phyloP scores from a whole-genome alignment of 202 grass and related monocot genomes.

The Miscanthus sacchariflorus region DNA sequence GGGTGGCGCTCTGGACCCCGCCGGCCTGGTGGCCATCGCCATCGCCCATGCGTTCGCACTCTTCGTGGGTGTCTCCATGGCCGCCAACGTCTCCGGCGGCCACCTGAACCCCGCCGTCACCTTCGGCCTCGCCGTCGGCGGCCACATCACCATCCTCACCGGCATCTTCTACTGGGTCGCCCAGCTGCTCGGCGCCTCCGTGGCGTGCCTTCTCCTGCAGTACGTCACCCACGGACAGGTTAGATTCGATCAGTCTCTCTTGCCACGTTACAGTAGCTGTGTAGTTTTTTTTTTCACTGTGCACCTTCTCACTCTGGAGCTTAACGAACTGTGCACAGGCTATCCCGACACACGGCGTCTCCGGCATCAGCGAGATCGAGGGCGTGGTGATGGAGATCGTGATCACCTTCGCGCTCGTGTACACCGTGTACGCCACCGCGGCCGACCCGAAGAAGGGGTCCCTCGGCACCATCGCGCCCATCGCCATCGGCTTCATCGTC shows the following conservation, averaged over 20 bases:
- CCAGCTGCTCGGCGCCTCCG: conserved; percentile 71
- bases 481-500: conserved; percentile 87
- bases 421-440: conserved; percentile 81
- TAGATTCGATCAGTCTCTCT: no score
- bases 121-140: conserved; percentile 78
- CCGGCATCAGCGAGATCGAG: conserved; percentile 61
- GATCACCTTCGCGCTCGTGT: conserved; percentile 87
- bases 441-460: conserved; percentile 78
- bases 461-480: conserved; percentile 72
- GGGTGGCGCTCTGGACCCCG: conserved; percentile 61
- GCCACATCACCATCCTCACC: conserved; percentile 84
- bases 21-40: conserved; percentile 73
- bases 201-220: conserved; percentile 76
- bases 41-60: conserved; percentile 75
- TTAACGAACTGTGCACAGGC: conserved; percentile 5
- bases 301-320: no score
- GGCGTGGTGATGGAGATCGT: conserved; percentile 75
- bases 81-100: conserved; percentile 80
- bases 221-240: conserved; percentile 65
- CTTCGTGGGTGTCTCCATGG: conserved; percentile 76
- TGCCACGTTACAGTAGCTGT: no score
- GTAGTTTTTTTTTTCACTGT: no score
- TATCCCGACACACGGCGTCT: conserved; percentile 69
- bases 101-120: conserved; percentile 94
- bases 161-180: conserved; percentile 77